These are phyloP conservation scores for Colletotrichum cuscutae DNA, from an alignment of 2,329 filamentous ascomycete genomes.

Conservation along the genomic window DNA sequence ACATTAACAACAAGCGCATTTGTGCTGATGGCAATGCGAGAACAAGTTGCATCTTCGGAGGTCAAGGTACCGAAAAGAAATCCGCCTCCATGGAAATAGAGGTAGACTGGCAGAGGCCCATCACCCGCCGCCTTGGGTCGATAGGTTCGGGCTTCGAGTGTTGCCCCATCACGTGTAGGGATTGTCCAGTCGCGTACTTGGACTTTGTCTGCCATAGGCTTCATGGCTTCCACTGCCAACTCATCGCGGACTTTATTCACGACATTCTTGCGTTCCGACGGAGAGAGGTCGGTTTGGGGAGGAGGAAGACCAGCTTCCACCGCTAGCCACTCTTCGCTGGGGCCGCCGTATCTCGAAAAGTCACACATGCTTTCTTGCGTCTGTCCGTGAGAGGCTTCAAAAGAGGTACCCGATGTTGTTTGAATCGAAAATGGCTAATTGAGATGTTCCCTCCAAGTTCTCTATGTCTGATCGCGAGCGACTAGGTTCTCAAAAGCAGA, in stretches of 20 bases:
- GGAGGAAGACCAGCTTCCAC: conserved; percentile 45
- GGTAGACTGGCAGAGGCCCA: conserved; percentile 57
- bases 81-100: conserved; percentile 66
- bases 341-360: conserved; percentile 51
- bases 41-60: conserved; percentile 64
- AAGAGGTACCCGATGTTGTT: not conserved
- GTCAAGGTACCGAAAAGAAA: conserved; percentile 65
- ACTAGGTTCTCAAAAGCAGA: too few species aligned
- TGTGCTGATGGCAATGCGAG: conserved; percentile 41
- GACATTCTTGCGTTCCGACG: conserved; percentile 41
- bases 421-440: not conserved
- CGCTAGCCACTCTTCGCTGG: conserved; percentile 56
- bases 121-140: conserved; percentile 46
- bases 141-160: conserved; percentile 58
- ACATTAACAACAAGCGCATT: conserved; percentile 61
- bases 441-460: not conserved
- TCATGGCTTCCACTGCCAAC: conserved; percentile 43
- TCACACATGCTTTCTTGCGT: conserved; percentile 29
- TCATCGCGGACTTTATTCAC: conserved; percentile 43
- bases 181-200: conserved; percentile 48
- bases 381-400: not conserved
- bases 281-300: conserved; percentile 38
- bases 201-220: conserved; percentile 41
- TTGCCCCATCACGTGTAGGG: conserved; percentile 54
- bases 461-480: not conserved